These are phyloP conservation scores for Hypomontagnella submonticulosa DNA, from an alignment of 495 filamentous ascomycete species.

Conservation along the genomic window DNA sequence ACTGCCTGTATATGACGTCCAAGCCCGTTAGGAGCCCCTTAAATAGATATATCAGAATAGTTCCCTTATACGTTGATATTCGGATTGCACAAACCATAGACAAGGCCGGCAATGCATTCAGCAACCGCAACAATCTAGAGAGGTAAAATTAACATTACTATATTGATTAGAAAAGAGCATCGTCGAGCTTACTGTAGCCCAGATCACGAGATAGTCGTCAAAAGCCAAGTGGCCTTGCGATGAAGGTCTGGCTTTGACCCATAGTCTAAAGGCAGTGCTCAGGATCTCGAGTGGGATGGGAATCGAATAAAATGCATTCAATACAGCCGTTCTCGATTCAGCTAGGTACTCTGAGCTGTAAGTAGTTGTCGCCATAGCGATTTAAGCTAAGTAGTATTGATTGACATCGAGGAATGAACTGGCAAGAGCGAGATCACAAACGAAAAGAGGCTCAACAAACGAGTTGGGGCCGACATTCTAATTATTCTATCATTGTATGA, in stretches of 20 bases:
- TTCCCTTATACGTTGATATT: neutral
- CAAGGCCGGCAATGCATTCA: slow-evolving; percentile 41
- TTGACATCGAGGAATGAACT: neutral
- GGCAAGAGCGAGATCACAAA: neutral
- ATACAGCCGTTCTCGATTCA: slow-evolving; percentile 35
- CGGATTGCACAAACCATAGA: slow-evolving; percentile 34
- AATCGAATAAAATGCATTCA: slow-evolving; percentile 39
- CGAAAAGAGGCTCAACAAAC: neutral
- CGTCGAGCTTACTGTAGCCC: slow-evolving; percentile 40
- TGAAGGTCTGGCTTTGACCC: slow-evolving; percentile 33
- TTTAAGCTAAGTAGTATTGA: slow-evolving; percentile 4
- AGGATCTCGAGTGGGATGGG: slow-evolving; percentile 45
- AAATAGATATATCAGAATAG: slow-evolving; percentile 6
- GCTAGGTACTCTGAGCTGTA: slow-evolving; percentile 42
- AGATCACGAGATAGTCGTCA: slow-evolving; percentile 47
- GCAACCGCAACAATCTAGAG: slow-evolving; percentile 38
- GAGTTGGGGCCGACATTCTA: neutral
- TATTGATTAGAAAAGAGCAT: neutral
- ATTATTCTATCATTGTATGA: slow-evolving; percentile 10
- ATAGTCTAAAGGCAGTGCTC: slow-evolving; percentile 40
- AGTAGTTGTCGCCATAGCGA: slow-evolving; percentile 30
- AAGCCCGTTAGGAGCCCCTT: slow-evolving; percentile 42
- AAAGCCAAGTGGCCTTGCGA: slow-evolving; percentile 35
- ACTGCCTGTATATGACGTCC: slow-evolving; percentile 43
- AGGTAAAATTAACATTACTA: neutral